Conservation (phyloP, 2,329 filamentous ascomycete species). For the Talaromyces sp. region DNA sequence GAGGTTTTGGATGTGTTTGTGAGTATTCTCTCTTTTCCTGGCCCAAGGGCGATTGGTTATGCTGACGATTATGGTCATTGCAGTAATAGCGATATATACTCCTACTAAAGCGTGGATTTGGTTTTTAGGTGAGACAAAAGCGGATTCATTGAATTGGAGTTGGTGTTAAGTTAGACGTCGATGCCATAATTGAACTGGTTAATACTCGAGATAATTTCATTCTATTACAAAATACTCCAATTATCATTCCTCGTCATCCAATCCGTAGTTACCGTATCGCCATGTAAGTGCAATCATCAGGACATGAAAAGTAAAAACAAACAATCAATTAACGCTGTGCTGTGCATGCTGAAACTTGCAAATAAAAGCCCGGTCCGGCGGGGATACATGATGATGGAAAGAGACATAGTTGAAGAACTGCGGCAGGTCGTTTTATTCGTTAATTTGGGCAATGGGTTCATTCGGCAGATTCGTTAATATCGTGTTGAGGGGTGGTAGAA, state of each 20-base stretch:
- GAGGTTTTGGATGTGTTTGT: conserved; percentile 48
- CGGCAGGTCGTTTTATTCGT: neutral
- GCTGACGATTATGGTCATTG: neutral
- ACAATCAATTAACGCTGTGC: neutral
- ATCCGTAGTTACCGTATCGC: neutral
- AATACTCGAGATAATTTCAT: neutral
- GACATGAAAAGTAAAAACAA: neutral
- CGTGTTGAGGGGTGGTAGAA: neutral
- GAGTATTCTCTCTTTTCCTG: neutral
- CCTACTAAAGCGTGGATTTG: neutral
- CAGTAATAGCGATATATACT: conserved; percentile 19
- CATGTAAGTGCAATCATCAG: conserved; percentile 1
- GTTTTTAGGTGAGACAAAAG: neutral
- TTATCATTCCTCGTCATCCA: neutral
- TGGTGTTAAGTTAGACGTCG: neutral
- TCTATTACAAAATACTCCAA: neutral
- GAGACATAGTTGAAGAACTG: neutral
- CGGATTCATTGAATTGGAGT: neutral
- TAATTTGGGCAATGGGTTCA: neutral
- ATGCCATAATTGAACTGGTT: too few species aligned
- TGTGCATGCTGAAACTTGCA: neutral
- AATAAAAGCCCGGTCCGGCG: neutral
- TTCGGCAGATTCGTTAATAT: neutral
- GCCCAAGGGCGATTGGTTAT: neutral
- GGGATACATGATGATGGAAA: conserved; percentile 11